Conservation (phyloP, 805 yeast species). For the Diddensiella caesifluorescens region DNA sequence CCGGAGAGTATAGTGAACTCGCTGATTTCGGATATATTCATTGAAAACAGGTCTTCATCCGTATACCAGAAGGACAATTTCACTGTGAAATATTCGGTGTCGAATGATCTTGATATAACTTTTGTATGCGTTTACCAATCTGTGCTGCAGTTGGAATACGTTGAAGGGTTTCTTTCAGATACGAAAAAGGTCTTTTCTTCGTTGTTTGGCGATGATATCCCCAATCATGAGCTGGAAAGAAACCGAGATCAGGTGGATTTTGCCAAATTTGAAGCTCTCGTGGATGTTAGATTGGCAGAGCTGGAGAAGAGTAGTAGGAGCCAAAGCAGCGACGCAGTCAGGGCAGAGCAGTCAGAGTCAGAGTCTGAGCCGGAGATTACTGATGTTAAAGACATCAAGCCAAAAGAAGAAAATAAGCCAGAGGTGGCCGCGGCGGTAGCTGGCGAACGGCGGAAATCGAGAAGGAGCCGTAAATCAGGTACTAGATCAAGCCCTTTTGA, state of each 20-base stretch:
- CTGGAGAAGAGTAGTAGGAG: slow-evolving; percentile 17
- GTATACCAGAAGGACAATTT: slow-evolving; percentile 36
- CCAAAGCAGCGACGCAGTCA: too few relatives aligned
- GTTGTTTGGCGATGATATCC: slow-evolving; percentile 23
- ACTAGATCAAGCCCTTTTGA: slow-evolving; percentile 1
- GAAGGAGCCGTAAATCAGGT: slow-evolving; percentile 7
- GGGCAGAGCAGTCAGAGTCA: too few relatives aligned
- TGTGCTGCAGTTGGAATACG: slow-evolving; percentile 31
- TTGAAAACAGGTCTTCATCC: slow-evolving; percentile 32
- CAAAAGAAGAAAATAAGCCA: neutral
- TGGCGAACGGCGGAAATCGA: slow-evolving; percentile 4
- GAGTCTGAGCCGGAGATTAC: neutral
- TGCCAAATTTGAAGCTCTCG: slow-evolving; percentile 28
- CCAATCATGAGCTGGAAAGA: slow-evolving; percentile 12
- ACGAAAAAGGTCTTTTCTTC: slow-evolving; percentile 30
- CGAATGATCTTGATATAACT: slow-evolving; percentile 41
- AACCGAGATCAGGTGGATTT: slow-evolving; percentile 10
- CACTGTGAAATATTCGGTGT: slow-evolving; percentile 42
- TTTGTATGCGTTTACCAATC: slow-evolving; percentile 34
- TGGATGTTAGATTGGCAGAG: slow-evolving; percentile 29
- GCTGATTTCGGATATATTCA: slow-evolving; percentile 45
- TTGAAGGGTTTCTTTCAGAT: slow-evolving; percentile 31
- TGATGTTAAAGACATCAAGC: neutral
- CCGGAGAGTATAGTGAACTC: slow-evolving; percentile 41
- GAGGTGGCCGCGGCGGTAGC: neutral